phyloP scores from a whole-genome alignment of 2,329 filamentous ascomycete species.

The Blastomyces parvus region DNA sequence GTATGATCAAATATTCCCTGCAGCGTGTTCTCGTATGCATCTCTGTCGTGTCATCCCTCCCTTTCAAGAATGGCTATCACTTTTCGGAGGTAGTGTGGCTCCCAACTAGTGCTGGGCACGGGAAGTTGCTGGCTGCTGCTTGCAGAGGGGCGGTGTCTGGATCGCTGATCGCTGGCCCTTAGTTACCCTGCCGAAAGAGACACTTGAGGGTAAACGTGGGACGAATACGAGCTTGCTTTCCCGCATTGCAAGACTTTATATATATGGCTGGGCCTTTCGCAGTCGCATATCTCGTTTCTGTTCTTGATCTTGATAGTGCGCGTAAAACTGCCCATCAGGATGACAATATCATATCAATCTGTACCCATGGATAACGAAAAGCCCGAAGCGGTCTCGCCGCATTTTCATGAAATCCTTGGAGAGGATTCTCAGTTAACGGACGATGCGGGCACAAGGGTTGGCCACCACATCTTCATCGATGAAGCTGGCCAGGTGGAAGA shows the following conservation, averaged over 20 bases:
- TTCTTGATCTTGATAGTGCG: neutral
- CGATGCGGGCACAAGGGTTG: slow-evolving; percentile 7
- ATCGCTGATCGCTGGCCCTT: slow-evolving; percentile 1
- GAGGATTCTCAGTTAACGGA: slow-evolving; percentile 10
- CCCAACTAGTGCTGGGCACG: neutral
- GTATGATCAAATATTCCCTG: neutral
- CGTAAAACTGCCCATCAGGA: neutral
- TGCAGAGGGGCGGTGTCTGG: slow-evolving; percentile 7
- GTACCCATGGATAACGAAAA: slow-evolving; percentile 8
- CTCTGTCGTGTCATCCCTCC: slow-evolving; percentile 1
- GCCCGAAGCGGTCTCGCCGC: slow-evolving; percentile 8
- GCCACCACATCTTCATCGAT: slow-evolving; percentile 13
- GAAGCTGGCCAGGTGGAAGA: slow-evolving; percentile 14
- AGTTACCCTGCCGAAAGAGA: neutral
- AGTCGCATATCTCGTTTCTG: neutral
- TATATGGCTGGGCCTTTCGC: neutral
- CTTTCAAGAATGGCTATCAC: neutral
- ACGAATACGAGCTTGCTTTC: slow-evolving; percentile 8
- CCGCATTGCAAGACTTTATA: neutral
- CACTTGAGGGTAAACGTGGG: neutral
- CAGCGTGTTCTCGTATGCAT: neutral
- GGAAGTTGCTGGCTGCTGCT: neutral
- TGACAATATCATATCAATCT: slow-evolving; percentile 2
- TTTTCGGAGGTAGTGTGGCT: neutral
- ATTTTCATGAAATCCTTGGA: slow-evolving; percentile 11